Percentiles rank a stretch among this genome's conserved stretches.
These are phyloP conservation scores for Trichoderma parareesei DNA, from an alignment of 495 filamentous ascomycete genomes.

Conservation along the genomic window DNA sequence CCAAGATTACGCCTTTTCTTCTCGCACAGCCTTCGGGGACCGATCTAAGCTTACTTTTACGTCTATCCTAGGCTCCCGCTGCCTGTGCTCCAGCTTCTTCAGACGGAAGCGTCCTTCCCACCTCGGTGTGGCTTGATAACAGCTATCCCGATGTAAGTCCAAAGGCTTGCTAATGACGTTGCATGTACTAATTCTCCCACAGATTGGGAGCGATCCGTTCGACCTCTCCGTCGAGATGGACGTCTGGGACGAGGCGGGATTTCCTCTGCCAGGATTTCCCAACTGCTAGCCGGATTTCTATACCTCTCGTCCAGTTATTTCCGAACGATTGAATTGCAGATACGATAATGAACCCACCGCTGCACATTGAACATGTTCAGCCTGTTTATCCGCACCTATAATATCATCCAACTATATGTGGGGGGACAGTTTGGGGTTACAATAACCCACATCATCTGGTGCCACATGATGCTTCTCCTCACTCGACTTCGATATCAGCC, in stretches of 20 bases:
- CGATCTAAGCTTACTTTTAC: neutral
- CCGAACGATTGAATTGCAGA: too few species aligned
- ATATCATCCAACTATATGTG: neutral
- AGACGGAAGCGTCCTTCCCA: neutral
- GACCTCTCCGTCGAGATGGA: neutral
- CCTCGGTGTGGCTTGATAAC: neutral
- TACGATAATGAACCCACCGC: neutral
- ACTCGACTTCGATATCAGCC: neutral
- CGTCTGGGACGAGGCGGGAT: conserved; percentile 5
- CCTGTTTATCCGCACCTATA: neutral
- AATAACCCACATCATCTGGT: neutral
- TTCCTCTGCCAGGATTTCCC: conserved; percentile 1
- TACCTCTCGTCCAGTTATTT: too few species aligned
- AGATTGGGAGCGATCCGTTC: conserved; percentile 1
- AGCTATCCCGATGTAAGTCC: neutral
- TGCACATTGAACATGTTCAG: neutral
- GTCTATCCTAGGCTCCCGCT: neutral
- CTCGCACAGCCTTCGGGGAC: too few species aligned
- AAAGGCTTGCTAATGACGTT: neutral
- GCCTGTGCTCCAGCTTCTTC: neutral
- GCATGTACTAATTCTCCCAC: neutral
- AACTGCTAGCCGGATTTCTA: neutral
- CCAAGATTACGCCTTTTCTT: neutral
- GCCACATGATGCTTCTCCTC: neutral
- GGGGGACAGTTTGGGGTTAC: neutral